phyloP scores from a whole-genome alignment of 805 yeast genomes.

The Barnettozyma botsteinii region DNA sequence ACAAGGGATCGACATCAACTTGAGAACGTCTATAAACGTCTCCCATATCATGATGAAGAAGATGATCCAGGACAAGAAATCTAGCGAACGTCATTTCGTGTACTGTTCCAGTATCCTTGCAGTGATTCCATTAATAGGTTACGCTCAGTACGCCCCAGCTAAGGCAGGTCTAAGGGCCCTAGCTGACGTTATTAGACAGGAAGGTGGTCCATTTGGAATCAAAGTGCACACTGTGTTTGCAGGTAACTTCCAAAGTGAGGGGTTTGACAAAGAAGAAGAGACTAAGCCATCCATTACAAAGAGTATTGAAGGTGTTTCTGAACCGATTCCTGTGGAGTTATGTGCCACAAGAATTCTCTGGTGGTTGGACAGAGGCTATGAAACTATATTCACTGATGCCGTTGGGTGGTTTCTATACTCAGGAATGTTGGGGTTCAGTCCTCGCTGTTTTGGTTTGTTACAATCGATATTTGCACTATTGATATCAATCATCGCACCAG shows the following conservation, averaged over 20 bases:
- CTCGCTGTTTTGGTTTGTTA: constrained; percentile 52
- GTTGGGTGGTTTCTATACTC: constrained; percentile 78
- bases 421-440: constrained; percentile 62
- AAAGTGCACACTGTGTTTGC: constrained; percentile 75
- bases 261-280: constrained; percentile 69
- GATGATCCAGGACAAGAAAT: constrained; percentile 24
- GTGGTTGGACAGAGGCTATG: constrained; percentile 57
- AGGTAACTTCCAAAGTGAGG: constrained; percentile 88
- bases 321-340: constrained; percentile 56
- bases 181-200: constrained; percentile 77
- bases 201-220: constrained; percentile 59
- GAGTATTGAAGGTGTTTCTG: constrained; percentile 78
- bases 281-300: constrained; percentile 84
- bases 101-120: constrained; percentile 75
- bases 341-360: constrained; percentile 60
- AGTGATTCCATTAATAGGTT: constrained; percentile 85
- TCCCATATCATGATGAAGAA: constrained; percentile 57
- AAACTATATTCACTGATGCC: constrained; percentile 73
- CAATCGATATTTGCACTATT: constrained; percentile 44
- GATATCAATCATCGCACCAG: constrained; percentile 52
- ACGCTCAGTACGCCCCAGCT: constrained; percentile 83
- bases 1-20: constrained; percentile 61
- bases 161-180: constrained; percentile 78
- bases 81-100: constrained; percentile 44
- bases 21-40: constrained; percentile 64